These are phyloP conservation scores for Pseudogymnoascus sp. DNA, from an alignment of 2,329 filamentous ascomycete species.

Conservation along the genomic window DNA sequence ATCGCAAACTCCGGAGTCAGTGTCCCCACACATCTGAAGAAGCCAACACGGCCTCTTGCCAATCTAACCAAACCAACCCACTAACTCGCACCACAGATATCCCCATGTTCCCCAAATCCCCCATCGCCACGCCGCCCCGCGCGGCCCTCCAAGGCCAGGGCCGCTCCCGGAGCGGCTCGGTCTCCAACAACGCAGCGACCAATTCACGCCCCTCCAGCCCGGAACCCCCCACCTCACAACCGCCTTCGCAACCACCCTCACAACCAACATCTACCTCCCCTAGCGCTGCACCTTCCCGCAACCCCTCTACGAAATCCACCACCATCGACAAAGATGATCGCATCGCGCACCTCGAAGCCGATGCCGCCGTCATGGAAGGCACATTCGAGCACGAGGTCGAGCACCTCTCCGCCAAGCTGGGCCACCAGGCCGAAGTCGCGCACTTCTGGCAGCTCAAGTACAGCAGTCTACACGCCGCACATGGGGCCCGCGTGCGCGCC, in stretches of 20 bases:
- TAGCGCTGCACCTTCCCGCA: slow-evolving; percentile 11
- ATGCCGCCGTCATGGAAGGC: slow-evolving; percentile 45
- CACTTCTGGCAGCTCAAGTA: slow-evolving; percentile 54
- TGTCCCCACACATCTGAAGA: background rate
- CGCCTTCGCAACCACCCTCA: background rate
- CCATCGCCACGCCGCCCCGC: slow-evolving; percentile 23
- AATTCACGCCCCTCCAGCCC: slow-evolving; percentile 4
- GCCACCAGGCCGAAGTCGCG: slow-evolving; percentile 46
- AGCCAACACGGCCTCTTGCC: background rate
- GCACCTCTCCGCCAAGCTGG: slow-evolving; percentile 39
- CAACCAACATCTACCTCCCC: slow-evolving; percentile 12
- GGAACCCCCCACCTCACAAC: slow-evolving; percentile 1
- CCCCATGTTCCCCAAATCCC: slow-evolving; percentile 11
- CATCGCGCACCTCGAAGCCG: slow-evolving; percentile 47
- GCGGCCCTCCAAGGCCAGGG: slow-evolving; percentile 18
- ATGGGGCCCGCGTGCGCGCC: slow-evolving; percentile 47
- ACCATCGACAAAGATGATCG: slow-evolving; percentile 41
- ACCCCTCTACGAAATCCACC: slow-evolving; percentile 16
- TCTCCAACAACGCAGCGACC: slow-evolving; percentile 10
- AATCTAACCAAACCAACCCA: background rate
- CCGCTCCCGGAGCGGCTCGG: slow-evolving; percentile 16
- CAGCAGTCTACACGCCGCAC: slow-evolving; percentile 37
- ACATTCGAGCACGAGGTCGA: slow-evolving; percentile 50
- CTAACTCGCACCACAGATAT: background rate
- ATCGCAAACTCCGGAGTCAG: slow-evolving; percentile 1